phyloP scores from a whole-genome alignment of 768 basidiomycete species.

The Phaeotremella skinneri region DNA sequence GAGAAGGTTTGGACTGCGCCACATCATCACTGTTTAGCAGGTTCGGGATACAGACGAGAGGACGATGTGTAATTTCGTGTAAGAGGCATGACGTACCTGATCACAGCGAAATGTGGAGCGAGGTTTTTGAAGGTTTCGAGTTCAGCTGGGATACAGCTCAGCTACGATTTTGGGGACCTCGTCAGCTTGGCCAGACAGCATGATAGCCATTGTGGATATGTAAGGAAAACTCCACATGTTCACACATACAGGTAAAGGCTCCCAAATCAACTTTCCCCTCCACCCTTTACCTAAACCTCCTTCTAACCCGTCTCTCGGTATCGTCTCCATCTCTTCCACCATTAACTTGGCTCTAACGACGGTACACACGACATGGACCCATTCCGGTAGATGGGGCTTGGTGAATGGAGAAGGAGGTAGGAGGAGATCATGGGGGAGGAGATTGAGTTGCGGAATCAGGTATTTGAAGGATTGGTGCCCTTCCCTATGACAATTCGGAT shows the following conservation, averaged over 20 bases:
- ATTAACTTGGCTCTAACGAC: conserved; percentile 24
- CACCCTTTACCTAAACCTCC: conserved; percentile 19
- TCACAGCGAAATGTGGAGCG: conserved; percentile 22
- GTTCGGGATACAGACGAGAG: too few species aligned
- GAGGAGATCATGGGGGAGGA: conserved; percentile 31
- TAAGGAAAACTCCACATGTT: too few species aligned
- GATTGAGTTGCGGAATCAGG: conserved; percentile 26
- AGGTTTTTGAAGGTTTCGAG: conserved; percentile 18
- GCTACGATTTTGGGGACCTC: conserved; percentile 3
- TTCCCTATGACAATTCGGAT: conserved; percentile 21
- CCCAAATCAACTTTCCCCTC: conserved; percentile 39
- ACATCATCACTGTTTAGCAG: too few species aligned
- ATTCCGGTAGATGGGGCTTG: conserved; percentile 22
- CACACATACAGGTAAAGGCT: conserved; percentile 40
- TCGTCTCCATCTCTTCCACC: conserved; percentile 18
- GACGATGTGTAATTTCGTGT: not conserved
- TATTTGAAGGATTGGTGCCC: conserved; percentile 46
- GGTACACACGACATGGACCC: conserved; percentile 37
- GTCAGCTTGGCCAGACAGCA: conserved; percentile 3
- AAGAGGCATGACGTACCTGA: conserved; percentile 10
- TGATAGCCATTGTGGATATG: not conserved
- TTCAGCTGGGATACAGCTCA: conserved; percentile 16
- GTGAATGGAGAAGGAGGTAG: conserved; percentile 36
- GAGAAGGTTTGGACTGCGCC: conserved; percentile 42
- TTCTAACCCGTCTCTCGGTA: conserved; percentile 8